These are phyloP conservation scores for Colletotrichum brevisporum DNA, from an alignment of 2,329 filamentous ascomycete species.

Conservation along the genomic window DNA sequence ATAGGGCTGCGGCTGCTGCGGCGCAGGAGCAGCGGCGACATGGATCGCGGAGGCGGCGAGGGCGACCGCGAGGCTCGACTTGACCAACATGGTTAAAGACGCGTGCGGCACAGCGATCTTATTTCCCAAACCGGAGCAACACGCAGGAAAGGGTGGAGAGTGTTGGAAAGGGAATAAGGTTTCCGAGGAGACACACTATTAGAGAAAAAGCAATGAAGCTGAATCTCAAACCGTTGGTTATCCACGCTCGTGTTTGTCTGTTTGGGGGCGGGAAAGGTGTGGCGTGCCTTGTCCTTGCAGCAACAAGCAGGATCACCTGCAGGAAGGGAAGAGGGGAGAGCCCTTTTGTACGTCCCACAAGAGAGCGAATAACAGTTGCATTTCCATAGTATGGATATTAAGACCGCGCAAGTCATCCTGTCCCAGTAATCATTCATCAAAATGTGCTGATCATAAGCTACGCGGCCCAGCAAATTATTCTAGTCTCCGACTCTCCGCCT, in stretches of 20 bases:
- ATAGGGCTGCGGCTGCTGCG: conserved; percentile 21
- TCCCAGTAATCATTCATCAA: neutral
- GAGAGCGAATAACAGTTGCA: conserved; percentile 11
- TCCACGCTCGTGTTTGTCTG: too few species aligned
- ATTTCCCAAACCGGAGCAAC: neutral
- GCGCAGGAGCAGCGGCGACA: conserved; percentile 23
- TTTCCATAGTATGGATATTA: conserved; percentile 16
- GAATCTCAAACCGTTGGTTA: too few species aligned
- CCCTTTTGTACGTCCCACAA: conserved; percentile 35
- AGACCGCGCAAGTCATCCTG: conserved; percentile 4
- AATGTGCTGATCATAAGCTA: conserved; percentile 11
- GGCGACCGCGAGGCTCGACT: conserved; percentile 24
- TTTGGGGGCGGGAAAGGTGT: neutral
- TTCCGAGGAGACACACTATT: neutral
- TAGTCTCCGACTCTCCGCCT: conserved; percentile 4
- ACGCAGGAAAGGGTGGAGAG: conserved; percentile 10
- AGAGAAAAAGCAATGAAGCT: neutral
- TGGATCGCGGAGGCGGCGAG: conserved; percentile 27
- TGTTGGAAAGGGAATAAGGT: neutral
- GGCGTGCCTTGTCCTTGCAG: conserved; percentile 15
- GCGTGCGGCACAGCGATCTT: conserved; percentile 12
- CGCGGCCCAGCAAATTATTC: conserved; percentile 26
- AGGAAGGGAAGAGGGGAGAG: conserved; percentile 2
- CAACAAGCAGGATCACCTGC: neutral
- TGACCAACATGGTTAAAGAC: conserved; percentile 38